phyloP scores from a whole-genome alignment of 2,329 filamentous ascomycete species.

The Plectosphaerella sp. region DNA sequence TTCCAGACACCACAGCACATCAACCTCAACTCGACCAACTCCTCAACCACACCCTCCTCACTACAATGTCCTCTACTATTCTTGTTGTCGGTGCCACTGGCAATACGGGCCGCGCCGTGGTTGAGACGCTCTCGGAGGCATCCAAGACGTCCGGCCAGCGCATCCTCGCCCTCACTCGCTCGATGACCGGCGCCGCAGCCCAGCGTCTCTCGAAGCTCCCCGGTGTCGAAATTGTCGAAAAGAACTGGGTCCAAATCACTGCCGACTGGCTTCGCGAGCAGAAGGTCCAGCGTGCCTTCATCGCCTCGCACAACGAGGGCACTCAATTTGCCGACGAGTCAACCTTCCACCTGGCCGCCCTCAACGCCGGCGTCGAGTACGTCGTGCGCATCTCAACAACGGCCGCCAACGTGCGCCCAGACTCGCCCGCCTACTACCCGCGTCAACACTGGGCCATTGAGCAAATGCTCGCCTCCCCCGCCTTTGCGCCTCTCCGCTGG shows the following conservation, averaged over 20 bases:
- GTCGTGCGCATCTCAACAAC: constrained; percentile 36
- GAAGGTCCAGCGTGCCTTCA: constrained; percentile 28
- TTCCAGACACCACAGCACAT: too few species aligned
- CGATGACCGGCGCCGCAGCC: constrained; percentile 8
- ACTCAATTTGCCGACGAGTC: constrained; percentile 35
- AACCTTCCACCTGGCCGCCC: constrained; percentile 25
- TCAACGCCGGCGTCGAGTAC: constrained; percentile 31
- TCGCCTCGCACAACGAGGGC: constrained; percentile 30
- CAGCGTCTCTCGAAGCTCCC: constrained; percentile 24
- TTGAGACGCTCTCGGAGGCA: constrained; percentile 17
- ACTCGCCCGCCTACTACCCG: constrained; percentile 26
- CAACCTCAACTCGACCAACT: not conserved
- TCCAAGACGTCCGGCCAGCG: not conserved
- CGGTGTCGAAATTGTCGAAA: constrained; percentile 25
- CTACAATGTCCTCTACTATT: constrained; percentile 25
- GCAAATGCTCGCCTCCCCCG: constrained; percentile 24
- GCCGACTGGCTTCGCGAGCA: constrained; percentile 32
- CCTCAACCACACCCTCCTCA: not conserved
- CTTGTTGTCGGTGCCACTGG: constrained; percentile 31
- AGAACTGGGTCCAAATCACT: constrained; percentile 31
- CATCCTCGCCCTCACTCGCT: constrained; percentile 15
- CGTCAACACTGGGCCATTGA: constrained; percentile 37
- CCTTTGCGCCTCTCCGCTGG: constrained; percentile 29
- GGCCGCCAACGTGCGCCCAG: constrained; percentile 27
- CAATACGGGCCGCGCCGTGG: constrained; percentile 27